Percentiles rank a stretch among this genome's conserved stretches.
These are phyloP conservation scores for Neostapfia colusana DNA, from an alignment of 176 grass and related monocot species.

Conservation along the genomic window DNA sequence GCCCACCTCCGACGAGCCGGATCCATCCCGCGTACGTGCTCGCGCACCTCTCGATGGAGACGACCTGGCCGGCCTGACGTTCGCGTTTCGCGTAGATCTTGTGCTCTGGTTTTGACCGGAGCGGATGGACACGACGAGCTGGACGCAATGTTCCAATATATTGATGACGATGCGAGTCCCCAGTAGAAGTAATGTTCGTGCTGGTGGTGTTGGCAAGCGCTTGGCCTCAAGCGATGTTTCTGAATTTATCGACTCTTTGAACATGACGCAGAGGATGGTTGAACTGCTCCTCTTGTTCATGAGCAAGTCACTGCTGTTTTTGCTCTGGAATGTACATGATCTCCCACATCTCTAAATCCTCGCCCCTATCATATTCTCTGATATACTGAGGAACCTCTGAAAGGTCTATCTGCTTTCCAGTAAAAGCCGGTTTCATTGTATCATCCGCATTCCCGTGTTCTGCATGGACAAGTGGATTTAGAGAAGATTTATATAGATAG, in stretches of 20 bases:
- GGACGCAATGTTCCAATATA: no score
- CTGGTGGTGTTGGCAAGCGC: background rate
- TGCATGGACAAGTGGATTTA: constrained; percentile 23
- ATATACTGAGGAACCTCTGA: constrained; percentile 64
- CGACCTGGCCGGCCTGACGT: no score
- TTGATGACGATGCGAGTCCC: no score
- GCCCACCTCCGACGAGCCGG: no score
- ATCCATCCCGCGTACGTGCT: no score
- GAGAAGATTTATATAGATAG: background rate
- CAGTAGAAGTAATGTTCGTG: no score
- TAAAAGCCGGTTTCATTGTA: constrained; percentile 29
- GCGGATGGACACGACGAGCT: no score
- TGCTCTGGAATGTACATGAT: constrained; percentile 35
- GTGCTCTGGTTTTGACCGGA: no score
- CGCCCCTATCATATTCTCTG: constrained; percentile 72
- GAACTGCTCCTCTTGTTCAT: background rate
- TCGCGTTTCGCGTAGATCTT: no score
- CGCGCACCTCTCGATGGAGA: no score
- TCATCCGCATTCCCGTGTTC: background rate
- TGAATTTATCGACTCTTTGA: background rate
- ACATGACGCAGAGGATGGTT: background rate
- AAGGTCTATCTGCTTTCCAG: constrained; percentile 58
- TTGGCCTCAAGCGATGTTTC: background rate
- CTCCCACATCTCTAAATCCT: constrained; percentile 73
- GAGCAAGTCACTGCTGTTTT: background rate